Conservation (phyloP, 768 basidiomycete species). For the Russula brevipes region DNA sequence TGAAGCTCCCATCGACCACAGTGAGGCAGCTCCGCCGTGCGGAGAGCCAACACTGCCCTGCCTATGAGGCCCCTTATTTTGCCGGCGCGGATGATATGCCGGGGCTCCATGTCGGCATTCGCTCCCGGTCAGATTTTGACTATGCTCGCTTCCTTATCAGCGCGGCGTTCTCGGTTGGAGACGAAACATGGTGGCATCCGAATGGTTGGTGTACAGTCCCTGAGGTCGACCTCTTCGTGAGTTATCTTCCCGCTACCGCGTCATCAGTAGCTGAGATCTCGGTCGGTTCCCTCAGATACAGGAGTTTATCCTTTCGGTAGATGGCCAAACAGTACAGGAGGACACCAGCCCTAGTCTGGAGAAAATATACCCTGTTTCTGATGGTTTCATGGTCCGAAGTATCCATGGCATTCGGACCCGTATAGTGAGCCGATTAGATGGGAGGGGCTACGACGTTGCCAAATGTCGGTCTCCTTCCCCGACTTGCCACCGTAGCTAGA, state of each 20-base stretch:
- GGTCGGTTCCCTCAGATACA: constrained; percentile 49
- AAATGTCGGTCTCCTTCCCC: constrained; percentile 51
- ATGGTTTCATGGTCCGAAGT: constrained; percentile 74
- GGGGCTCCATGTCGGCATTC: constrained; percentile 64
- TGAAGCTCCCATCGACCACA: constrained; percentile 52
- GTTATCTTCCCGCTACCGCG: constrained; percentile 28
- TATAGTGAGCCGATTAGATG: constrained; percentile 75
- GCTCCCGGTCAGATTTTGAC: constrained; percentile 68
- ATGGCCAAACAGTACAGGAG: constrained; percentile 51
- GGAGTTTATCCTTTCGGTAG: constrained; percentile 71
- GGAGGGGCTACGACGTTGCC: constrained; percentile 80
- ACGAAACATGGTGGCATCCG: constrained; percentile 55
- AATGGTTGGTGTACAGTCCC: constrained; percentile 76
- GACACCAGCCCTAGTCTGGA: constrained; percentile 62
- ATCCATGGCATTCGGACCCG: constrained; percentile 73
- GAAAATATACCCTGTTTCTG: constrained; percentile 56
- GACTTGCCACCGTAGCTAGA: background rate
- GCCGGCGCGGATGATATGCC: constrained; percentile 32
- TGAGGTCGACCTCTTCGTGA: constrained; percentile 60
- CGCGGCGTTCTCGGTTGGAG: constrained; percentile 42
- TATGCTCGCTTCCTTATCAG: constrained; percentile 73
- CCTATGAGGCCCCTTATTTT: constrained; percentile 46
- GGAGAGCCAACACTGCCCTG: constrained; percentile 70
- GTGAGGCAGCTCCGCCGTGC: constrained; percentile 57
- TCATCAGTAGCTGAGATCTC: constrained; percentile 3